Percentiles rank a stretch among this genome's conserved stretches.
phyloP scores from a whole-genome alignment of 371 early-diverging fungal species.

The Capniomyces stellatus region DNA sequence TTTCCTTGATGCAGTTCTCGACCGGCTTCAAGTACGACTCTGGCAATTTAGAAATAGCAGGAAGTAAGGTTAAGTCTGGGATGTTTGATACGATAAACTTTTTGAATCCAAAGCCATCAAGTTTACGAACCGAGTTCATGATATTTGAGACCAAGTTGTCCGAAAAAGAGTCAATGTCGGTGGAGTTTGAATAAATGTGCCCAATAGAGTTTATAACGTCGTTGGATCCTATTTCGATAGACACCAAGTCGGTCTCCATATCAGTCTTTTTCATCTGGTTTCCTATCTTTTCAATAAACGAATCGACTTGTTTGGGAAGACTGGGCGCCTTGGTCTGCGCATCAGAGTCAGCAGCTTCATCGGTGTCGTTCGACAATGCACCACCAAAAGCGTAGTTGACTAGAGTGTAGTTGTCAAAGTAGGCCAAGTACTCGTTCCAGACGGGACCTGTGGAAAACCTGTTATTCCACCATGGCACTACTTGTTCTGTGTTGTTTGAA shows the following conservation, averaged over 20 bases:
- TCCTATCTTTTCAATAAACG: neutral
- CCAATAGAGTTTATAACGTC: conserved; percentile 3
- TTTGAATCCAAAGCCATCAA: conserved; percentile 5
- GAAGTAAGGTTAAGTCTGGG: conserved; percentile 3
- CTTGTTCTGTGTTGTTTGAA: conserved; percentile 6
- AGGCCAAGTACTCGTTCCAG: conserved; percentile 9
- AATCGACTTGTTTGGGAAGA: conserved; percentile 5
- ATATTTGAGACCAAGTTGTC: neutral
- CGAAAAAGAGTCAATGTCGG: neutral
- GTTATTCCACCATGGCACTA: conserved; percentile 14
- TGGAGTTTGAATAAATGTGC: neutral
- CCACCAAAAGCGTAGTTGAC: conserved; percentile 9
- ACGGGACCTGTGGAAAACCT: conserved; percentile 7
- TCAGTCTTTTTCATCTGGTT: neutral
- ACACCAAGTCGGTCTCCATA: conserved; percentile 2
- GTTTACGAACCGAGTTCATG: neutral
- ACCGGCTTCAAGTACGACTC: neutral
- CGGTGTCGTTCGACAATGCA: conserved; percentile 8
- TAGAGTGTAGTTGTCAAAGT: conserved; percentile 3
- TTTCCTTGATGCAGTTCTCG: neutral
- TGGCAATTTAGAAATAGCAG: neutral
- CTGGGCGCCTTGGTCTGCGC: neutral
- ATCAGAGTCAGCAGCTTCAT: neutral
- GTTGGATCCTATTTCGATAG: conserved; percentile 10
- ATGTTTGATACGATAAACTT: conserved; percentile 8